Conservation (phyloP, 2,329 filamentous ascomycete species). For the Lasiodiplodia gonubiensis region DNA sequence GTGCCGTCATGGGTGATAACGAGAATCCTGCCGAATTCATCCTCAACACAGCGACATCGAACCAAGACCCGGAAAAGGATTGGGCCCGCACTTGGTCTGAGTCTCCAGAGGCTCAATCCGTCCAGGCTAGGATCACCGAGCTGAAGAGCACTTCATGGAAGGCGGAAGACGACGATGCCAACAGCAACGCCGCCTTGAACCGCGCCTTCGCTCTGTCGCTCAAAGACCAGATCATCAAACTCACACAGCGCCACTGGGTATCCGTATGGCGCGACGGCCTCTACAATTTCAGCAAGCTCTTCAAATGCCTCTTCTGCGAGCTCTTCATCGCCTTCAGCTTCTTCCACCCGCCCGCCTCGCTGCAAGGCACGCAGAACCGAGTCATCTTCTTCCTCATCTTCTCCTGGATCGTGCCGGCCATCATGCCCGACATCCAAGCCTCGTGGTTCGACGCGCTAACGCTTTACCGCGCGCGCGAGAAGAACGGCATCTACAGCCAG, state of each 20-base stretch:
- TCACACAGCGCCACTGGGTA: constrained; percentile 58
- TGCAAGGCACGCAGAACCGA: constrained; percentile 59
- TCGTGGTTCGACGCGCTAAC: constrained; percentile 69
- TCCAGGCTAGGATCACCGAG: constrained; percentile 53
- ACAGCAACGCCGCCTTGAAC: constrained; percentile 49
- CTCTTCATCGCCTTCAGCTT: constrained; percentile 58
- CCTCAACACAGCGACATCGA: constrained; percentile 57
- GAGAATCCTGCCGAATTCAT: constrained; percentile 62
- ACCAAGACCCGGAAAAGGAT: constrained; percentile 55
- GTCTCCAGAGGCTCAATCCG: constrained; percentile 47
- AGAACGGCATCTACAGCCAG: constrained; percentile 83
- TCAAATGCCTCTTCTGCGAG: constrained; percentile 57
- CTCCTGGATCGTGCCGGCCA: constrained; percentile 72
- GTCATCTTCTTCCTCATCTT: constrained; percentile 80
- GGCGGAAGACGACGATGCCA: constrained; percentile 40
- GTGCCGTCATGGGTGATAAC: constrained; percentile 56
- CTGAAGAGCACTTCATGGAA: constrained; percentile 49
- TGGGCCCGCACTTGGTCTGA: constrained; percentile 54
- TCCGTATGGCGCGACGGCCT: constrained; percentile 70
- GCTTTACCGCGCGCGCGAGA: constrained; percentile 74
- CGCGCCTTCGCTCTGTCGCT: constrained; percentile 58
- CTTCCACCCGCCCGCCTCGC: constrained; percentile 52
- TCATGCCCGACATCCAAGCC: constrained; percentile 79
- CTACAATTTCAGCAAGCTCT: constrained; percentile 69
- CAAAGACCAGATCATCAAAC: constrained; percentile 48